These are phyloP conservation scores for Irpex sp. DNA, from an alignment of 1,284 basidiomycete genomes.

Conservation along the genomic window DNA sequence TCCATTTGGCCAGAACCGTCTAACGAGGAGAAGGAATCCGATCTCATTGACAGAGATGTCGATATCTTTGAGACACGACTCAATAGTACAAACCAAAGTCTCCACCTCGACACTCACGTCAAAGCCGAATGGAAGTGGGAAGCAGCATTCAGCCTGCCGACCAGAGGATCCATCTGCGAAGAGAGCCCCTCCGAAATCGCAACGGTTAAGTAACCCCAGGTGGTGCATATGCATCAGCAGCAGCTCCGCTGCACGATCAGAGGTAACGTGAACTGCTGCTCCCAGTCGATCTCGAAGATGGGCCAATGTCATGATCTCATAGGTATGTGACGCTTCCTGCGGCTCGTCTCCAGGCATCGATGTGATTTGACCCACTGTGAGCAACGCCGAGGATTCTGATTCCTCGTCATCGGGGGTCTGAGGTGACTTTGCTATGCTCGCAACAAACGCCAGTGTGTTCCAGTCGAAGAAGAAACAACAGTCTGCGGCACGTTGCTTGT, in stretches of 20 bases:
- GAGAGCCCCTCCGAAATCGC: conserved; percentile 34
- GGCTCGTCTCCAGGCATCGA: conserved; percentile 22
- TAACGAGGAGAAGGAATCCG: conserved; percentile 60
- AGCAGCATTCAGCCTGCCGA: conserved; percentile 42
- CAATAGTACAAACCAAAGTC: conserved; percentile 66
- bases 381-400: conserved; percentile 34
- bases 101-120: conserved; percentile 74
- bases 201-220: conserved; percentile 55
- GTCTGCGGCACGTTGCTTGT: conserved; percentile 33
- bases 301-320: conserved; percentile 54
- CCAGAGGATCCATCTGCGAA: conserved; percentile 31
- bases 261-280: conserved; percentile 51
- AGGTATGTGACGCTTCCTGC: conserved; percentile 36
- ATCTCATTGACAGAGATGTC: conserved; percentile 73
- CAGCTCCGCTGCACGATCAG: conserved; percentile 47
- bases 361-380: conserved; percentile 35
- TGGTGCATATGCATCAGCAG: conserved; percentile 59
- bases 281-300: conserved; percentile 63
- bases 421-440: conserved; percentile 53
- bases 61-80: conserved; percentile 64
- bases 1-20: conserved; percentile 70
- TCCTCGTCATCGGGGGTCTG: conserved; percentile 15
- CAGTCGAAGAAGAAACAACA: conserved; percentile 63
- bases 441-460: conserved; percentile 58
- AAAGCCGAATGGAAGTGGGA: conserved; percentile 66